phyloP scores from a whole-genome alignment of 1,284 basidiomycete genomes.

The Ustilago lituana region DNA sequence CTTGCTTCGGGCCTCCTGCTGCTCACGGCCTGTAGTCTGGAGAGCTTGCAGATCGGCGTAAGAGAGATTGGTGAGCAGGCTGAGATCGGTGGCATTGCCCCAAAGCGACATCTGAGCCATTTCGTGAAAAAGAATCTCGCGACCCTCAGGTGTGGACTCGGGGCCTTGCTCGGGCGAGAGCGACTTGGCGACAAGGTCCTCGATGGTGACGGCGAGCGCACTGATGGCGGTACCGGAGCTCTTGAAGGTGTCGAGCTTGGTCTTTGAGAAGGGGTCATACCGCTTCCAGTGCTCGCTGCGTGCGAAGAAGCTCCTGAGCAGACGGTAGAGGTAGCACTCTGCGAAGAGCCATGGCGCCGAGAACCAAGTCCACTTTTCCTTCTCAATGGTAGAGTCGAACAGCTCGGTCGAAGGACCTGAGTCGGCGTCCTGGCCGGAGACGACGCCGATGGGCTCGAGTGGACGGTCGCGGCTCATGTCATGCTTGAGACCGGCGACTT shows the following conservation, averaged over 20 bases:
- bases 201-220: constrained; percentile 67
- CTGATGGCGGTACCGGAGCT: constrained; percentile 81
- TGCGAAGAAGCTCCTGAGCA: constrained; percentile 80
- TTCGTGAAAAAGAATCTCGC: constrained; percentile 76
- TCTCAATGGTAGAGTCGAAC: constrained; percentile 51
- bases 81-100: constrained; percentile 76
- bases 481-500: constrained; percentile 84
- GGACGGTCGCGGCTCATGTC: constrained; percentile 83
- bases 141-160: constrained; percentile 44
- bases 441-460: constrained; percentile 71
- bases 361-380: constrained; percentile 80
- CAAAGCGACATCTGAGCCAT: constrained; percentile 87
- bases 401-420: constrained; percentile 73
- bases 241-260: constrained; percentile 85
- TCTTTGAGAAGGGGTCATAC: constrained; percentile 84
- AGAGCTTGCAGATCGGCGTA: constrained; percentile 81
- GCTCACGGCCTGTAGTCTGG: constrained; percentile 78
- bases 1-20: constrained; percentile 67
- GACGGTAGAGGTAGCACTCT: constrained; percentile 84
- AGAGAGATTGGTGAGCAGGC: constrained; percentile 81
- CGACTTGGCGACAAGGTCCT: constrained; percentile 53
- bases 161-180: constrained; percentile 29
- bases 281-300: constrained; percentile 77
- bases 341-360: constrained; percentile 88
- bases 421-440: constrained; percentile 69